Conservation (phyloP, 202 grass and related monocot species). For the Saccharum hybrid region DNA sequence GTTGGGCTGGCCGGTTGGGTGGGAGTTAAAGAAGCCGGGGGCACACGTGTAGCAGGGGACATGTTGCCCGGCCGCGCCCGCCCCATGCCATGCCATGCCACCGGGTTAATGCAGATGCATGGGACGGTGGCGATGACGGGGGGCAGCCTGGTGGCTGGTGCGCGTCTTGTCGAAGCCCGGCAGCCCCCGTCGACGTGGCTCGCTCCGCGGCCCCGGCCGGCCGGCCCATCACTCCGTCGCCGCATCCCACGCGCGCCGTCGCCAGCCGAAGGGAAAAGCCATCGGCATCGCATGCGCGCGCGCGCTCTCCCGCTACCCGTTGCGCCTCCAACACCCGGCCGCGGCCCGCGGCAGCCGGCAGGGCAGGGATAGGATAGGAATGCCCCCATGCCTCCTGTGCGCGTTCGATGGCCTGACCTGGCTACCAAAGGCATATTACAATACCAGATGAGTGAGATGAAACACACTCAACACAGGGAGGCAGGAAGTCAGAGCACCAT, state of each 20-base stretch:
- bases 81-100: constrained; percentile 6
- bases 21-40: constrained; percentile 3
- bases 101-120: constrained; percentile 3
- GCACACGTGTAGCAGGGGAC: constrained; percentile 42
- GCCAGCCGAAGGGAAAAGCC: constrained; percentile 23
- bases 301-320: background rate
- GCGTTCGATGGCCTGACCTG: no score
- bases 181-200: constrained; percentile 20
- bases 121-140: constrained; percentile 26
- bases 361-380: no score
- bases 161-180: constrained; percentile 26
- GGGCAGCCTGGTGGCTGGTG: constrained; percentile 28
- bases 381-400: no score
- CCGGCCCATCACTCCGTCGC: background rate
- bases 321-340: background rate
- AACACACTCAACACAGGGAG: constrained; percentile 1
- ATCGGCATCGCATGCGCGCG: background rate
- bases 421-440: no score
- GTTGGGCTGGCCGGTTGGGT: background rate
- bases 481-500: constrained; percentile 57
- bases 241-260: background rate
- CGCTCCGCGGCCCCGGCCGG: background rate
- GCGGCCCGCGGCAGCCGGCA: no score
- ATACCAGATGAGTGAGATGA: background rate
- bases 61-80: background rate